phyloP scores from a whole-genome alignment of 371 early-diverging fungal genomes.

The Blakeslea trispora region DNA sequence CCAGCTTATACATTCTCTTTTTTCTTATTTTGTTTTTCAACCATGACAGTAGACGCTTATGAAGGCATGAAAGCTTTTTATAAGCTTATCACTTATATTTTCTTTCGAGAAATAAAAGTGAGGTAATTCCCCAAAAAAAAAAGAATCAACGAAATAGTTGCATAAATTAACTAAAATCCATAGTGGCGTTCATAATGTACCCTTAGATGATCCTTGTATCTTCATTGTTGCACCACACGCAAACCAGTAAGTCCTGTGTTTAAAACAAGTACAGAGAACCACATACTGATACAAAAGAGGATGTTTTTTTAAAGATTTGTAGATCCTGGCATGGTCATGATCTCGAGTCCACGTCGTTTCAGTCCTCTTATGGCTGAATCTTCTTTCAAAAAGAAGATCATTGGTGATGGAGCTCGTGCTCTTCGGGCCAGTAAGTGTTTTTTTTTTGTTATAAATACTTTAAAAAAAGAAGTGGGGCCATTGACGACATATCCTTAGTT shows the following conservation, averaged over 20 bases:
- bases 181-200: constrained; percentile 75
- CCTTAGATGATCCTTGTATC: constrained; percentile 73
- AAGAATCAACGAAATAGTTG: not conserved
- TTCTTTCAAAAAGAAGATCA: constrained; percentile 70
- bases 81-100: constrained; percentile 51
- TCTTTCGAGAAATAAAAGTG: constrained; percentile 76
- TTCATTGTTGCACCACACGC: constrained; percentile 89
- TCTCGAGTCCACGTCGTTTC: constrained; percentile 65
- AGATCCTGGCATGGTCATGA: constrained; percentile 78
- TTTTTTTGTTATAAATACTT: not conserved
- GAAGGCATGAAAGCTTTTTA: constrained; percentile 28
- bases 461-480: too few relatives aligned
- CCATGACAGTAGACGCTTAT: constrained; percentile 25
- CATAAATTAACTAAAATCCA: too few relatives aligned
- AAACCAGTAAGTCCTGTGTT: constrained; percentile 68
- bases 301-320: constrained; percentile 58
- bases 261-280: not conserved
- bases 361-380: constrained; percentile 75
- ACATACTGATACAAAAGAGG: too few relatives aligned
- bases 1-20: too few relatives aligned
- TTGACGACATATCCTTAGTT: constrained; percentile 43
- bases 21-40: too few relatives aligned
- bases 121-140: constrained; percentile 13
- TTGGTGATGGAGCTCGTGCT: constrained; percentile 67
- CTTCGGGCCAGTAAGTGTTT: constrained; percentile 53